These are phyloP conservation scores for Leccinum subgranulosum DNA, from an alignment of 768 basidiomycete genomes.

Conservation along the genomic window DNA sequence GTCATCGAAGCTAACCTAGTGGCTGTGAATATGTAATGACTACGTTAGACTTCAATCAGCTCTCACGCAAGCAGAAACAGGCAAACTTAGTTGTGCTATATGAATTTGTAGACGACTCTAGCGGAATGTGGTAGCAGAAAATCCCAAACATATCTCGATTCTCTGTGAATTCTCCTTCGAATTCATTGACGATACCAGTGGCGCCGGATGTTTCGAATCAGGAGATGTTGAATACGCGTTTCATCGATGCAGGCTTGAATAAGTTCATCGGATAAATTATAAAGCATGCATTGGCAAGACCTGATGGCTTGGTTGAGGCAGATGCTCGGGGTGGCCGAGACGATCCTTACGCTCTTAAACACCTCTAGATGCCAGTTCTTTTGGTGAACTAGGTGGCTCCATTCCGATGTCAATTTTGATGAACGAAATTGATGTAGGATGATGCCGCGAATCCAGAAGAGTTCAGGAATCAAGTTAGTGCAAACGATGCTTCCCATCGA, in stretches of 20 bases:
- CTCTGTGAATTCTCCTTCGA: neutral
- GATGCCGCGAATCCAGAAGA: conserved; percentile 22
- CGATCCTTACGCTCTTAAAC: conserved; percentile 24
- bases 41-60: too few relatives aligned
- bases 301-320: conserved; percentile 50
- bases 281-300: conserved; percentile 50
- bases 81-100: too few relatives aligned
- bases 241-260: conserved; percentile 56
- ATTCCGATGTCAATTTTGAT: conserved; percentile 53
- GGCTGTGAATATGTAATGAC: neutral
- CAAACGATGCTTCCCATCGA: conserved; percentile 56
- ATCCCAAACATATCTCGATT: conserved; percentile 44
- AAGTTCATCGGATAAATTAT: conserved; percentile 62
- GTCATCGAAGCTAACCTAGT: neutral
- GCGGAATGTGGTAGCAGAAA: conserved; percentile 35
- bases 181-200: conserved; percentile 16
- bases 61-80: too few relatives aligned
- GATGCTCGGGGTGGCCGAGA: conserved; percentile 42
- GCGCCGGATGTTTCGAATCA: conserved; percentile 66
- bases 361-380: conserved; percentile 54
- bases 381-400: conserved; percentile 56
- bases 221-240: conserved; percentile 53
- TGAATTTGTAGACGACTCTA: too few relatives aligned
- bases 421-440: conserved; percentile 30
- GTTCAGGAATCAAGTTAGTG: conserved; percentile 50